phyloP scores from a whole-genome alignment of 768 basidiomycete genomes.

The Dacryopinax spathularia region DNA sequence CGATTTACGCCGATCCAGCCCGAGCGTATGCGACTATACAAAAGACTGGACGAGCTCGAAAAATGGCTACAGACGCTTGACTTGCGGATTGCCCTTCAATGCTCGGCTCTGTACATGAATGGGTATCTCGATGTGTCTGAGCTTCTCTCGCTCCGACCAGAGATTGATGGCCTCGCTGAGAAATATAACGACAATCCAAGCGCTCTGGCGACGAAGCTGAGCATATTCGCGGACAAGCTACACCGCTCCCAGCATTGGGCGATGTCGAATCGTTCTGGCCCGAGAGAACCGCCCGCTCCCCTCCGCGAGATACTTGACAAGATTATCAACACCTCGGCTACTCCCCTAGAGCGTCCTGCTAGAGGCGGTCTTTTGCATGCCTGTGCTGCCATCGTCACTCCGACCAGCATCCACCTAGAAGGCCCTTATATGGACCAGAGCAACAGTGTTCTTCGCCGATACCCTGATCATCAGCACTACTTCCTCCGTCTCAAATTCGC shows the following conservation, averaged over 20 bases:
- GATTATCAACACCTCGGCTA: not conserved
- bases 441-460: slow-evolving; percentile 65
- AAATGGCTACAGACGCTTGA: not conserved
- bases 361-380: not conserved
- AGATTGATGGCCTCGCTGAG: not conserved
- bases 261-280: not conserved
- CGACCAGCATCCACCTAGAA: slow-evolving; percentile 57
- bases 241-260: not conserved
- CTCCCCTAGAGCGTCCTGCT: too few species aligned
- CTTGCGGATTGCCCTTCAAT: not conserved
- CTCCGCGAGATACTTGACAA: not conserved
- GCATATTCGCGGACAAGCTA: not conserved
- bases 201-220: not conserved
- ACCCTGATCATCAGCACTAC: slow-evolving; percentile 41
- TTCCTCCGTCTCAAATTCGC: slow-evolving; percentile 77
- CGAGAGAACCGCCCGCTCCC: not conserved
- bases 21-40: not conserved
- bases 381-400: slow-evolving; percentile 47
- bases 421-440: slow-evolving; percentile 64
- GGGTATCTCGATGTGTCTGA: not conserved
- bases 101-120: not conserved
- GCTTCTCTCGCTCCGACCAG: not conserved
- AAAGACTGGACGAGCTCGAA: not conserved
- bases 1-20: not conserved
- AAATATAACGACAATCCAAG: not conserved